Percentiles rank a stretch among this genome's conserved stretches.
Evolutionary conservation across 108 stramenopile genomes (phyloP).

Genomic region (Discostella pseudostelligera): DNA sequence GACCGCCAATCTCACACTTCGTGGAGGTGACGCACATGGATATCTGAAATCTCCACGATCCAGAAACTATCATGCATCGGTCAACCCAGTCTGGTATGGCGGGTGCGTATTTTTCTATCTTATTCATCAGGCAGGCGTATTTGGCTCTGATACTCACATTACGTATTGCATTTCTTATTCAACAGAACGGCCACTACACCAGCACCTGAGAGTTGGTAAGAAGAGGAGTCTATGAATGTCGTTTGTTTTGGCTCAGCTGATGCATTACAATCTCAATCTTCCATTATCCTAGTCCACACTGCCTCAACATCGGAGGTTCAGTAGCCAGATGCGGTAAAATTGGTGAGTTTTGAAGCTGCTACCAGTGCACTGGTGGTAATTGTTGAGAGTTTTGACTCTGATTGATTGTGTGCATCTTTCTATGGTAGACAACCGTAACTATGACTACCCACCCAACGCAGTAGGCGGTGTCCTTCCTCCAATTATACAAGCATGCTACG

Average conservation of each 20-base stretch:
- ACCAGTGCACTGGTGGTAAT: not conserved
- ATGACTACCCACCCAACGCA: conserved; percentile 48
- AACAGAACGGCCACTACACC: conserved; percentile 12
- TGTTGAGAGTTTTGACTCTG: not conserved
- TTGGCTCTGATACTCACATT: no score
- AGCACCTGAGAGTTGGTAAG: conserved; percentile 16
- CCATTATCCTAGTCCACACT: conserved; percentile 4
- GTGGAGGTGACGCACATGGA: conserved; percentile 34
- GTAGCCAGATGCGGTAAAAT: conserved; percentile 35
- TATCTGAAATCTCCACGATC: conserved; percentile 45
- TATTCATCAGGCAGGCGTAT: no score
- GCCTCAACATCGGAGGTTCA: conserved; percentile 44
- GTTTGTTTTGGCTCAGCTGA: no score
- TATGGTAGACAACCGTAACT: conserved; percentile 35
- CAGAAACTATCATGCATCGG: conserved; percentile 37
- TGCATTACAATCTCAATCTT: no score
- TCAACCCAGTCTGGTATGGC: conserved; percentile 28
- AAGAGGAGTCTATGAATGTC: no score
- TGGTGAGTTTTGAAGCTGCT: no score
- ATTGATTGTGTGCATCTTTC: not conserved
- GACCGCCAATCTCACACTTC: not conserved
- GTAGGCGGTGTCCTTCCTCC: conserved; percentile 42
- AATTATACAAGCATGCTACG: conserved; percentile 42
- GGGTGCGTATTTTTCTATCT: not conserved
- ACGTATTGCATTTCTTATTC: no score